These are phyloP conservation scores for Penicillium brevicompactum DNA, from an alignment of 2,329 filamentous ascomycete species.

Conservation along the genomic window DNA sequence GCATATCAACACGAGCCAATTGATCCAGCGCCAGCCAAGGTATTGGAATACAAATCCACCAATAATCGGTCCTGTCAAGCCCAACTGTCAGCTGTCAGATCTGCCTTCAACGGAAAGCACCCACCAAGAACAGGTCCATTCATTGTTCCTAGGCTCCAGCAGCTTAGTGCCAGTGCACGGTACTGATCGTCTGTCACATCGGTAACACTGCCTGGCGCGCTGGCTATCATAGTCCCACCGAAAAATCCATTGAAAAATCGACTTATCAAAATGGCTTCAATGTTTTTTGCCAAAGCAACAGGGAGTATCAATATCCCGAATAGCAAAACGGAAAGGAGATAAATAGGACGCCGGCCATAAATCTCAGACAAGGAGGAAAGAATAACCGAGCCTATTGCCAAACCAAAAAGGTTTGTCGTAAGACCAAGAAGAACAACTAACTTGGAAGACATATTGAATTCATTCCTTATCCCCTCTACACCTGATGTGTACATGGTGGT, in stretches of 20 bases:
- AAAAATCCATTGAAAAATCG: conserved; percentile 48
- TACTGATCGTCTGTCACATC: conserved; percentile 75
- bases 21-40: conserved; percentile 79
- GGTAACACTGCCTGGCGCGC: conserved; percentile 73
- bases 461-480: conserved; percentile 65
- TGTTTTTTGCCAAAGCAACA: conserved; percentile 58
- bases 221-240: conserved; percentile 73
- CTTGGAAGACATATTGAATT: conserved; percentile 59
- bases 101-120: neutral
- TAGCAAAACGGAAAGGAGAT: conserved; percentile 61
- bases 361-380: conserved; percentile 61
- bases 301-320: conserved; percentile 69
- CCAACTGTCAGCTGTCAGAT: neutral
- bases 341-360: conserved; percentile 50
- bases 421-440: conserved; percentile 67
- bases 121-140: conserved; percentile 59
- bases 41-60: conserved; percentile 48
- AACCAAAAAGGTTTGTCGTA: conserved; percentile 72
- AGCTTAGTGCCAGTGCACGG: conserved; percentile 73
- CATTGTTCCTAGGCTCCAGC: conserved; percentile 75
- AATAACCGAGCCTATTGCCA: conserved; percentile 66
- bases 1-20: conserved; percentile 73
- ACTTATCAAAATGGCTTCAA: conserved; percentile 17
- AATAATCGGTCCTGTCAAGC: conserved; percentile 35
- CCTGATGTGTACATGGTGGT: conserved; percentile 72